Conservation (phyloP, 75 land plant genomes). For the Larix kaempferi region DNA sequence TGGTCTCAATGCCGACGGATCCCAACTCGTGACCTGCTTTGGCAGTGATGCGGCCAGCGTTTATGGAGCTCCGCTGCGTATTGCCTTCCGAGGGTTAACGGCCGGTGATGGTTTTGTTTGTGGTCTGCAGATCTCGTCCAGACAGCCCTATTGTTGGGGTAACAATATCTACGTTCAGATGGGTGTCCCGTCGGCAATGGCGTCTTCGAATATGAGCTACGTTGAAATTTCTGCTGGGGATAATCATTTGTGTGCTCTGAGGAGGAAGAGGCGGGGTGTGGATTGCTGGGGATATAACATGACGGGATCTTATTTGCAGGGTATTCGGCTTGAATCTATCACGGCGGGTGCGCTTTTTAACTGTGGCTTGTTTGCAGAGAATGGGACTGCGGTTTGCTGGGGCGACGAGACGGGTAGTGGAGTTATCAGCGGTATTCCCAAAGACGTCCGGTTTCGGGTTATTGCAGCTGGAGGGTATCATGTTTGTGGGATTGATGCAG, state of each 20-base stretch:
- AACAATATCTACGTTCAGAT: constrained; percentile 57
- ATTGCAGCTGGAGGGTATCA: constrained; percentile 86
- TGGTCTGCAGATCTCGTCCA: constrained; percentile 42
- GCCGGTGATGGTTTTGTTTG: constrained; percentile 83
- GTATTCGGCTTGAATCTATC: constrained; percentile 47
- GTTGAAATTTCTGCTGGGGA: constrained; percentile 73
- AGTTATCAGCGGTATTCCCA: constrained; percentile 42
- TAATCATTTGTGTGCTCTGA: constrained; percentile 69
- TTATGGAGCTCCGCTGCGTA: constrained; percentile 63
- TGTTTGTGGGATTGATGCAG: constrained; percentile 70
- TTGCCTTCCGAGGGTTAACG: constrained; percentile 53
- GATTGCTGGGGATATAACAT: constrained; percentile 96
- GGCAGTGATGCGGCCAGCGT: constrained; percentile 68
- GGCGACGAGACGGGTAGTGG: constrained; percentile 76
- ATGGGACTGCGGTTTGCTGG: constrained; percentile 72
- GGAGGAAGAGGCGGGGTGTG: constrained; percentile 35
- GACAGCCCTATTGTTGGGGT: constrained; percentile 85
- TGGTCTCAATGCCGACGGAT: constrained; percentile 49
- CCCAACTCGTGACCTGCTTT: constrained; percentile 56
- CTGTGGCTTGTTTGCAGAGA: constrained; percentile 64
- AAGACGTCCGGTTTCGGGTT: constrained; percentile 27
- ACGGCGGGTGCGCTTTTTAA: constrained; percentile 75
- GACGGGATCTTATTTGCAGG: constrained; percentile 39
- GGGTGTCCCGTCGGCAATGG: constrained; percentile 61
- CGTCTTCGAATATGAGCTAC: constrained; percentile 31